Evolutionary conservation across 441 rosid species (phyloP), one percentile per base, ranked within the genome.

Genomic region (Melastoma candidum): DNA sequence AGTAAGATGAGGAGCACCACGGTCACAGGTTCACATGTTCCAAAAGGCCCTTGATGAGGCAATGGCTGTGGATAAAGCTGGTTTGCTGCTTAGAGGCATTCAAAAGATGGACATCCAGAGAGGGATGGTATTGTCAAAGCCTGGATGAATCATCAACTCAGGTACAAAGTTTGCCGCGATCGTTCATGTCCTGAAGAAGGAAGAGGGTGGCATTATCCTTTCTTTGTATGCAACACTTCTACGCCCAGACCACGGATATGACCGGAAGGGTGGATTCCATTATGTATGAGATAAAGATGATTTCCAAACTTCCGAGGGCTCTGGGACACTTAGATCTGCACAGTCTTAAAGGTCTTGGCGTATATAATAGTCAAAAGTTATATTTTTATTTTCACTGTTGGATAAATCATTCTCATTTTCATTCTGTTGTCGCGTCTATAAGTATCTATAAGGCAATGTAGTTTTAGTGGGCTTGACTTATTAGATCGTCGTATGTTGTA

Each of bases 231-330:
- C 97, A 97, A 43, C 97, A 84, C 68, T 83, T 93, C 64, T 89
- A 77, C 79, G 83, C 87, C 96, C 84, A 96, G 71, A 89, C 95
- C 17, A 93, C 96, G 2, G 96, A 89, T 74, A 95, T 86, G 12
- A 89, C 93, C 0, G 96, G 97, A 47, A 84, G 59, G 62, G 96
- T 89, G 59, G 44, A 87, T 0, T 60, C 78, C 14, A 83, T 93
- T 52, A 83, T 81, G 95, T 86, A 84, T n/a, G 97, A 89, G 47
- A 85, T 78, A 66, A 96, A 86, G 43, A 96, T 86, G 68, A 95
- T 86, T 67, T 89, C 96, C 5, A 93, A 87, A 17, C 22, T 17
- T 17, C 22, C 22, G 22, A 17, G 22, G 22, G 22, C 22, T 17
- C 22, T 17, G 22, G 22, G 22, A 17, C 22, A 17, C 22, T 17